Evolutionary conservation across 805 yeast genomes (phyloP).

Genomic region (Zygosaccharomyces lentus): DNA sequence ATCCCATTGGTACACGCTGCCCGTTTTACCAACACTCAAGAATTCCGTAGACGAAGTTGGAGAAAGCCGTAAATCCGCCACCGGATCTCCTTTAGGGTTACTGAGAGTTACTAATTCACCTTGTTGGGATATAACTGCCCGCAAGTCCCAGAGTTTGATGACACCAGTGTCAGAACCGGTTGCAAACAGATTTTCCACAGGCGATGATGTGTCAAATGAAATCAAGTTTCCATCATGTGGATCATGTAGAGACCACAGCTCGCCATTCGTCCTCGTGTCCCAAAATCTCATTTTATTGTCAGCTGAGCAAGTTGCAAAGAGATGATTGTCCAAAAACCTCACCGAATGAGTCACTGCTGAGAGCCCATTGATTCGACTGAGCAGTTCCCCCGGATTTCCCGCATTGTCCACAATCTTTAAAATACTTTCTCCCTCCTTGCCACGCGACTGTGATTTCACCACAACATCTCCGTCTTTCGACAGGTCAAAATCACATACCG

Average conservation of each 20-base stretch:
- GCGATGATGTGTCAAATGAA: constrained; percentile 29
- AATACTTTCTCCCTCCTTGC: constrained; percentile 29
- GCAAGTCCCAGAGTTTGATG: constrained; percentile 35
- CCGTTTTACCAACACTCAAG: constrained; percentile 32
- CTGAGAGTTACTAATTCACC: constrained; percentile 25
- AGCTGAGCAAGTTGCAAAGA: constrained; percentile 33
- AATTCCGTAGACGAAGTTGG: constrained; percentile 30
- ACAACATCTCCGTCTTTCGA: constrained; percentile 27
- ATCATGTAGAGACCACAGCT: constrained; percentile 23
- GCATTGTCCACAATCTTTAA: constrained; percentile 32
- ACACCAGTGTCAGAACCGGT: constrained; percentile 34
- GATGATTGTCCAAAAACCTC: constrained; percentile 30
- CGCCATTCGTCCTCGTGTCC: constrained; percentile 31
- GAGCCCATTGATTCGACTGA: constrained; percentile 29
- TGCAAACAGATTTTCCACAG: constrained; percentile 28
- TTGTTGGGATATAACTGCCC: constrained; percentile 30
- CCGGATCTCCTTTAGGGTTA: constrained; percentile 34
- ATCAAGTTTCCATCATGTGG: constrained; percentile 29
- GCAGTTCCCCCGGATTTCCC: constrained; percentile 30
- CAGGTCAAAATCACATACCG: constrained; percentile 31
- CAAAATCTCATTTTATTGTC: constrained; percentile 32
- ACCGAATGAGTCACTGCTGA: constrained; percentile 32
- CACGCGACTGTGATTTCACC: constrained; percentile 31
- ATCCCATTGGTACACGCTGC: constrained; percentile 36
- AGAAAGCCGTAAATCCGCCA: constrained; percentile 32